Conservation (phyloP, 2,329 filamentous ascomycete species). For the Hypoxylon sp. region DNA sequence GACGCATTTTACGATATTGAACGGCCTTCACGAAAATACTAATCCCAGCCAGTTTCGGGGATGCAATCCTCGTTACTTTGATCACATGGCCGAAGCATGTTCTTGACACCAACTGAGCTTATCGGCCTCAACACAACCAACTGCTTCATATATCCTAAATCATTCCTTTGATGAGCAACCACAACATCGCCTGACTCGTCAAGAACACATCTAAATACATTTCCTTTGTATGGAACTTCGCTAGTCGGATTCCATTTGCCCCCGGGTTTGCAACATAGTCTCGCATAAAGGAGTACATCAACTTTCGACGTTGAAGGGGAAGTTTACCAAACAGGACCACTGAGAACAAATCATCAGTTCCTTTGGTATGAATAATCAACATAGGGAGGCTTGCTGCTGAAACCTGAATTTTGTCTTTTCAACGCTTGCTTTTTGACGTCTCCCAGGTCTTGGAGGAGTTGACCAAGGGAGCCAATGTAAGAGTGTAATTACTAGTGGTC, state of each 20-base stretch:
- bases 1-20: constrained; percentile 39
- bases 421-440: constrained; percentile 14
- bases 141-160: constrained; percentile 17
- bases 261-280: constrained; percentile 33
- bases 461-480: constrained; percentile 18
- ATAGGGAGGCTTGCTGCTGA: constrained; percentile 4
- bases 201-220: constrained; percentile 41
- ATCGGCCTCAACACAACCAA: constrained; percentile 6
- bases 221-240: constrained; percentile 45
- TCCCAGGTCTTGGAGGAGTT: constrained; percentile 14
- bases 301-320: constrained; percentile 20
- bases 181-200: constrained; percentile 11
- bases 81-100: constrained; percentile 10
- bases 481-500: constrained; percentile 35
- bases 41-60: constrained; percentile 24
- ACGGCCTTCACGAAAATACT: constrained; percentile 40
- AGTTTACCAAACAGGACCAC: constrained; percentile 26
- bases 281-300: constrained; percentile 36
- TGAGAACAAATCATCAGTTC: constrained; percentile 7
- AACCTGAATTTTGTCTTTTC: constrained; percentile 35
- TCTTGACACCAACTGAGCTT: constrained; percentile 15
- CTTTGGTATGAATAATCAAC: constrained; percentile 19
- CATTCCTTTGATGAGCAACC: constrained; percentile 17
- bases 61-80: constrained; percentile 13
- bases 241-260: constrained; percentile 36